Percentiles rank a stretch among this genome's conserved stretches.
phyloP scores from a whole-genome alignment of 495 filamentous ascomycete genomes.

The Baudoinia panamericana region DNA sequence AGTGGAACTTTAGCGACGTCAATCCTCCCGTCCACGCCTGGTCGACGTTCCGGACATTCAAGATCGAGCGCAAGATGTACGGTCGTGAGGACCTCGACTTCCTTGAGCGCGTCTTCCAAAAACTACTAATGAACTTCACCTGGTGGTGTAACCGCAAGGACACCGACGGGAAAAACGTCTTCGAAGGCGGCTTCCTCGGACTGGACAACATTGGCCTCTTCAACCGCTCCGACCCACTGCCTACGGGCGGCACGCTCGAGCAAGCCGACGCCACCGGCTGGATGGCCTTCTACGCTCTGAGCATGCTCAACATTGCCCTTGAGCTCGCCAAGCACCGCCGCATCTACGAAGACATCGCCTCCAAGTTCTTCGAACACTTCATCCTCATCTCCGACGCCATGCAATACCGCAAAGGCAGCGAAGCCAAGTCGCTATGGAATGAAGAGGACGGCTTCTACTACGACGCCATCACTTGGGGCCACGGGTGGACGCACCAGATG shows the following conservation, averaged over 20 bases:
- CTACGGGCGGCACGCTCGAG: slow-evolving; percentile 83
- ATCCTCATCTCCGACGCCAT: slow-evolving; percentile 95
- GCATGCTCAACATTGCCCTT: slow-evolving; percentile 91
- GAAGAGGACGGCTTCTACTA: slow-evolving; percentile 95
- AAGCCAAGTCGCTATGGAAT: slow-evolving; percentile 84
- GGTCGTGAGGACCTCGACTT: slow-evolving; percentile 90
- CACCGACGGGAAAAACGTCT: slow-evolving; percentile 83
- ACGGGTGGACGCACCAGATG: slow-evolving; percentile 81
- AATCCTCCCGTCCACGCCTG: slow-evolving; percentile 95
- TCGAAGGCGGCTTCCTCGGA: slow-evolving; percentile 93
- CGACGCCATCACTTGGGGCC: slow-evolving; percentile 91
- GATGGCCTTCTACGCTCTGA: slow-evolving; percentile 95
- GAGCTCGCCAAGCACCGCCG: slow-evolving; percentile 89
- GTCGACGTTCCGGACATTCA: slow-evolving; percentile 89
- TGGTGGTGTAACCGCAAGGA: slow-evolving; percentile 99
- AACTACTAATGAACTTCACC: slow-evolving; percentile 88
- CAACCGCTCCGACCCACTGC: slow-evolving; percentile 93
- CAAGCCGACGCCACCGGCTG: slow-evolving; percentile 96
- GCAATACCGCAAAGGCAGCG: slow-evolving; percentile 69
- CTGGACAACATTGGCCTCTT: slow-evolving; percentile 95
- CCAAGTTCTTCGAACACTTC: slow-evolving; percentile 98
- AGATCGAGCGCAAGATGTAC: slow-evolving; percentile 95
- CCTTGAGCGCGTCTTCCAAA: slow-evolving; percentile 91
- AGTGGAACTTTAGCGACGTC: slow-evolving; percentile 97
- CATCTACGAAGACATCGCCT: slow-evolving; percentile 96